A percentile compares a stretch with the other conserved stretches of the same genome.
These are phyloP conservation scores for Rosa chinensis DNA, from an alignment of 306 rosid species.

Conservation along the genomic window DNA sequence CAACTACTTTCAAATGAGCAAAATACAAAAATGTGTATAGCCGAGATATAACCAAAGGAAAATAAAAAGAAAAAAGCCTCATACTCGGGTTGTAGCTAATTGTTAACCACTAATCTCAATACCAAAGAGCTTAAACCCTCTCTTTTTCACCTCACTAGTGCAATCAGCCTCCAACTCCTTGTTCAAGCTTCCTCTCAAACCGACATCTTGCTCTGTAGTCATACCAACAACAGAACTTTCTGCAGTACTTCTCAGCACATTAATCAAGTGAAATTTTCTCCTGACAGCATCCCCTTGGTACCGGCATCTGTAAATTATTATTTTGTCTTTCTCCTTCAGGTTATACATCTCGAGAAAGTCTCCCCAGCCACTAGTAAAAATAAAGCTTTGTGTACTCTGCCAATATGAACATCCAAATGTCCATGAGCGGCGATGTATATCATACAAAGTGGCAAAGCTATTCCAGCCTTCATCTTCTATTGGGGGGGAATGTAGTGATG, in stretches of 20 bases:
- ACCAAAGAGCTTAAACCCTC: constrained; percentile 19
- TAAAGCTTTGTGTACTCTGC: background rate
- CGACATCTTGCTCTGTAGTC: background rate
- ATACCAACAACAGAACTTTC: background rate
- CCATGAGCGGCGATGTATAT: background rate
- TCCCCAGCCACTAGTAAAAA: constrained; percentile 15
- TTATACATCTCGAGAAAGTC: constrained; percentile 13
- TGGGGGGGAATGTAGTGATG: background rate
- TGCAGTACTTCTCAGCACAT: background rate
- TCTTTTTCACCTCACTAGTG: no score
- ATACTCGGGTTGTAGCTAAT: background rate
- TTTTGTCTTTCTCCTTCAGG: constrained; percentile 12
- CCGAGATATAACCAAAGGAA: background rate
- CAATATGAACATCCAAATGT: constrained; percentile 20
- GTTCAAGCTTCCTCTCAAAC: background rate
- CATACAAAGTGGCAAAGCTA: background rate
- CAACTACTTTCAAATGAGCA: background rate
- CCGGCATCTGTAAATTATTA: constrained; percentile 6
- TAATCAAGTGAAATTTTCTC: constrained; percentile 9
- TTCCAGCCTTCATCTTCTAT: background rate
- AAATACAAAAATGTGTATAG: background rate
- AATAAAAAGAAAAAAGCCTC: background rate
- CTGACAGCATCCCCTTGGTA: background rate
- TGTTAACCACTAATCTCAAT: constrained; percentile 15
- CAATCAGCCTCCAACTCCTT: background rate